Base-by-base conservation (phyloP, 2,329 filamentous ascomycete species). In the Ophiostoma himal-ulmi region DNA sequence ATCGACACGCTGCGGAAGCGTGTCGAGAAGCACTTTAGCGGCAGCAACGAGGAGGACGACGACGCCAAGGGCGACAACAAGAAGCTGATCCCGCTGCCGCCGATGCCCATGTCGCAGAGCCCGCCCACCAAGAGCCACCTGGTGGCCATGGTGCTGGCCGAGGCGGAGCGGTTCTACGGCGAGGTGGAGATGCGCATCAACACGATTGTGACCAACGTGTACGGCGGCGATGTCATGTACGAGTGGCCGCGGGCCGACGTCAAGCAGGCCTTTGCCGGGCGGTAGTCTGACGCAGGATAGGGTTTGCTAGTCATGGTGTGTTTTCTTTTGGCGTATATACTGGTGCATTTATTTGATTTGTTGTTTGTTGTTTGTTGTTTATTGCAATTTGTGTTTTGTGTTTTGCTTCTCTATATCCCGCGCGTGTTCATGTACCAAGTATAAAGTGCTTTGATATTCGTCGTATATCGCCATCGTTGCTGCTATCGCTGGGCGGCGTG, bases 21-120 rank as follows among this genome's bases (percentile, higher is more conserved):
- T 68, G 92, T 98, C 0, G 94, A 98, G 81, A 99, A 98, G 82
- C 94, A 98, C 80, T 98, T 98, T 83, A 93, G 93, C 62, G 93
- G 96, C 75, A 91, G 89, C 5, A 93, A 96, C 75, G 68, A 69
- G 39, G 70, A 71, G 26, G 64, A 69, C 48, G 68, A 36, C 14
- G 68, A 37, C 6, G 26, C 26, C 22, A 39, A 65, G 62, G 62
- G 41, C 6, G 37, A 39, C 22, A 39, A 30, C 36, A 44, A 44
- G 65, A n/a, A 14, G 65, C 11, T 30, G 65, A 39, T 37, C 30
- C 34, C 62, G 36, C 36, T 65, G 62, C 62, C 62, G 62, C 91
- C 67, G 14, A 66, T 60, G 57, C 64, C 37, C 30, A n/a, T n/a
- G 60, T 57, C 36, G 30, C n/a, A 52, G 44, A 57, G 17, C 36